Base-by-base conservation (phyloP, 495 filamentous ascomycete species). In the Annulohypoxylon stygium region DNA sequence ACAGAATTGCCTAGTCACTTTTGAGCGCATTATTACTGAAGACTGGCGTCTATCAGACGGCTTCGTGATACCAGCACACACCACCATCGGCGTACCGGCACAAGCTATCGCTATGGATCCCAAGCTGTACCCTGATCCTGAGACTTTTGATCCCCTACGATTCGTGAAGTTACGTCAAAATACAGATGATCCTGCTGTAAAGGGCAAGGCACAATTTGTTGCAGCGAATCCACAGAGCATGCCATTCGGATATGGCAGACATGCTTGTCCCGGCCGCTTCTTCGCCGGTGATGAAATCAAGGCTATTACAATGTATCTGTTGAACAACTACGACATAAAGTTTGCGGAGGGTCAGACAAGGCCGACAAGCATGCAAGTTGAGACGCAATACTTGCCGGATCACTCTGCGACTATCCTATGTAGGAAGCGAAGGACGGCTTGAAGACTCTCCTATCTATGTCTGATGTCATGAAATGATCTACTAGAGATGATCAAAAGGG, bases 241-340 rank as follows among this genome's bases (percentile, higher is more conserved):
- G 41, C 74, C 77, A 33, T 89, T 88, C 54, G 87, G 87, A 0
- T 65, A 81, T 39, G 87, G 87, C 4, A 78, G 75, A 26, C 82
- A 86, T 57, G 83, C 82, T 3, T 88, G 86, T 63, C 84, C 85
- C 0, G 85, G 85, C 14, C 75, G 85, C n/a, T 87, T 85, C 75
- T 84, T 87, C 72, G 84, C 82, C 9, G 69, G 67, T 1, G 72
- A 83, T 64, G 79, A 83, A 67, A 81, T 87, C 61, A 85, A 87
- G 78, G 61, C 83, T 26, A 70, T 82, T 12, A 71, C 86, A 12
- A 65, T 75, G 12, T 73, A 72, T 58, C 67, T 85, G 1, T 23
- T 87, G 11, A 39, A 82, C 39, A 79, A 79, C 51, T 87, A 84
- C 69, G 84, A 88, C 39, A 65, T 85, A n/a, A 80, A 78, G 58